A percentile compares a stretch with the other conserved stretches of the same genome.
These are phyloP conservation scores for Rhodotorula mucilaginosa DNA, from an alignment of 1,284 basidiomycete species.

Conservation along the genomic window DNA sequence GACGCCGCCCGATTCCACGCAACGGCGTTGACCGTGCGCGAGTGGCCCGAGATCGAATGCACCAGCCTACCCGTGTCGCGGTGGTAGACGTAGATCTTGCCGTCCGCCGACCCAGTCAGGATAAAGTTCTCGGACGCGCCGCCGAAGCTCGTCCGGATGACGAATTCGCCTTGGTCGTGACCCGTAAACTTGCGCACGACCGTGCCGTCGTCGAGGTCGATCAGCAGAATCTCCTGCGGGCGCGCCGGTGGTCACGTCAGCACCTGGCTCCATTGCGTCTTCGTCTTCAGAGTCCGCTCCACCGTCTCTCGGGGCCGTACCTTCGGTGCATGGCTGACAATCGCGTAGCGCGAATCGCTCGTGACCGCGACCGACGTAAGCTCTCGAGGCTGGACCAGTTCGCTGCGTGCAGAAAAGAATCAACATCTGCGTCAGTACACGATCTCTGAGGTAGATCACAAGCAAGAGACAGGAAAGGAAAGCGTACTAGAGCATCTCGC, in stretches of 20 bases:
- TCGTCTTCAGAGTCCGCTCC: not conserved
- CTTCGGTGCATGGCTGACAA: constrained; percentile 82
- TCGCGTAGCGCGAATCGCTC: constrained; percentile 76
- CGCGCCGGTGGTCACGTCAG: constrained; percentile 22
- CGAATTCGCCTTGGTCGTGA: constrained; percentile 72
- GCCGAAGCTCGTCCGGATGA: constrained; percentile 91
- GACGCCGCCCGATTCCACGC: constrained; percentile 75
- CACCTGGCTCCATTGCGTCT: not conserved
- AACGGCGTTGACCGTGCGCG: constrained; percentile 85
- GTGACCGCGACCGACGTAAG: constrained; percentile 86
- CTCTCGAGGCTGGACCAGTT: constrained; percentile 54
- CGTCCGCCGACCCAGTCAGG: constrained; percentile 90
- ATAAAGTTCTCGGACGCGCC: constrained; percentile 87
- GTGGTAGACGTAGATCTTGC: constrained; percentile 93
- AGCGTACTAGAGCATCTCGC: constrained; percentile 48
- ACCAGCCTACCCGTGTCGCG: constrained; percentile 76
- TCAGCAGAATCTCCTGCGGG: constrained; percentile 77
- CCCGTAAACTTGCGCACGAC: constrained; percentile 77
- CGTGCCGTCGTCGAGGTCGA: constrained; percentile 65
- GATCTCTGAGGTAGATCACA: not conserved
- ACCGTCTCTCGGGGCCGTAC: constrained; percentile 54
- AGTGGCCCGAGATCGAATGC: constrained; percentile 80
- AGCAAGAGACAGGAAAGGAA: not conserved
- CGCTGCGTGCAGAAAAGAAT: constrained; percentile 14
- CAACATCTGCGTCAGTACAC: not conserved